Conservation (phyloP, 2,329 filamentous ascomycete species). For the Plectosphaerella sp. region DNA sequence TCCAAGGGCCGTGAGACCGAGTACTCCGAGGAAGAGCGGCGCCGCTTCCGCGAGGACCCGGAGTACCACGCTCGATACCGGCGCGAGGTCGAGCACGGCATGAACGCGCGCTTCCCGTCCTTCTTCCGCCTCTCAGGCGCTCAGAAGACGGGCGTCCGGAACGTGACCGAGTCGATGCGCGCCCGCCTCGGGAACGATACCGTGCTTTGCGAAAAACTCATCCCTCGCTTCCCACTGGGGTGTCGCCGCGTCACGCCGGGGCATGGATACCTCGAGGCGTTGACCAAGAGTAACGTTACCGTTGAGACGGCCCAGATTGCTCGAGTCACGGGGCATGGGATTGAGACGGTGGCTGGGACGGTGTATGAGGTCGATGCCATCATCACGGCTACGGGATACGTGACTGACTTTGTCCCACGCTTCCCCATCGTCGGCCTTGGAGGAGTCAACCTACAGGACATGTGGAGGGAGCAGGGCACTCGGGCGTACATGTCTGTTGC, state of each 20-base stretch:
- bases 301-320: neutral
- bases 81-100: neutral
- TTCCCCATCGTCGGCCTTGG: slow-evolving; percentile 42
- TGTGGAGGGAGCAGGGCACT: slow-evolving; percentile 38
- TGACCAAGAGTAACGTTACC: slow-evolving; percentile 1
- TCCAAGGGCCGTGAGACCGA: slow-evolving; percentile 19
- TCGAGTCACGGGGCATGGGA: slow-evolving; percentile 10
- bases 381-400: slow-evolving; percentile 13
- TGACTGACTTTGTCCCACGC: slow-evolving; percentile 12
- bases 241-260: slow-evolving; percentile 15
- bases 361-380: slow-evolving; percentile 12
- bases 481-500: slow-evolving; percentile 23
- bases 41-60: neutral
- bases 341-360: slow-evolving; percentile 11
- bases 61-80: neutral
- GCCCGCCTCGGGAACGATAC: slow-evolving; percentile 31
- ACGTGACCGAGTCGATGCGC: slow-evolving; percentile 33
- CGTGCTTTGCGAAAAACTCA: slow-evolving; percentile 27
- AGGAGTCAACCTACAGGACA: slow-evolving; percentile 41
- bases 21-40: slow-evolving; percentile 9
- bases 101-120: neutral
- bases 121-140: neutral
- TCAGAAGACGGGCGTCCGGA: neutral
- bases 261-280: slow-evolving; percentile 15
- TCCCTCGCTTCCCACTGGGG: slow-evolving; percentile 15